Base-by-base conservation (phyloP, 768 basidiomycete species). In the Collybia sp. region DNA sequence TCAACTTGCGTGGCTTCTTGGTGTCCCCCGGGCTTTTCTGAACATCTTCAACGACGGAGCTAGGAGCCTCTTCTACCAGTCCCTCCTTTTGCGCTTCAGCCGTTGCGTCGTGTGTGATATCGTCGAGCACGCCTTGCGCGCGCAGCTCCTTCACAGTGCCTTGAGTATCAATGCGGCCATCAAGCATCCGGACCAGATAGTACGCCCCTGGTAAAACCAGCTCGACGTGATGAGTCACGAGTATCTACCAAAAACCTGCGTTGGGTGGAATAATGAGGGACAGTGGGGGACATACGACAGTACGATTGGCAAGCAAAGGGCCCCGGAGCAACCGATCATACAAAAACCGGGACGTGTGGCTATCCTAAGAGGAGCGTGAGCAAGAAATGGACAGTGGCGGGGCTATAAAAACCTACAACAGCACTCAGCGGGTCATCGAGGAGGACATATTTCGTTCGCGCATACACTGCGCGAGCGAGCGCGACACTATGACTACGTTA, bases 401-500 rank as follows among this genome's bases (percentile, higher is more conserved):
- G n/a, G n/a, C n/a, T n/a, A 37, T 37, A 18, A 35, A 2, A 4
- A 67, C 83, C 37, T 70, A 85, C 87, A 40, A 92, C 87, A 2
- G 88, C 88, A 51, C 88, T 88, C 31, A 92, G 63, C 3, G 87
- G 86, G 55, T 91, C 89, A 53, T 92, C 88, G 36, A 92, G 62
- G n/a, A 92, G 67, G 0, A 90, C 79, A 49, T 76, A 83, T 61
- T 75, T 77, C 18, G 80, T 82, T 13, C 73, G 67, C 17, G 85
- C 82, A 61, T 92, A 93, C 0, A 89, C 82, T 1, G 90, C 89
- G 12, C 90, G 79, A 11, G 89, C 90, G 9, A 93, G 73, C 1
- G 88, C 88, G 12, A 92, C 86, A 50, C 86, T 83, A 41, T n/a
- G 31, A 13, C 33, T 16, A 17, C 1, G 1, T 18, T 18, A 31